A percentile compares a stretch with the other conserved stretches of the same genome.
Conservation (phyloP, 2,329 filamentous ascomycete species). For the Fusarium nelsonii region DNA sequence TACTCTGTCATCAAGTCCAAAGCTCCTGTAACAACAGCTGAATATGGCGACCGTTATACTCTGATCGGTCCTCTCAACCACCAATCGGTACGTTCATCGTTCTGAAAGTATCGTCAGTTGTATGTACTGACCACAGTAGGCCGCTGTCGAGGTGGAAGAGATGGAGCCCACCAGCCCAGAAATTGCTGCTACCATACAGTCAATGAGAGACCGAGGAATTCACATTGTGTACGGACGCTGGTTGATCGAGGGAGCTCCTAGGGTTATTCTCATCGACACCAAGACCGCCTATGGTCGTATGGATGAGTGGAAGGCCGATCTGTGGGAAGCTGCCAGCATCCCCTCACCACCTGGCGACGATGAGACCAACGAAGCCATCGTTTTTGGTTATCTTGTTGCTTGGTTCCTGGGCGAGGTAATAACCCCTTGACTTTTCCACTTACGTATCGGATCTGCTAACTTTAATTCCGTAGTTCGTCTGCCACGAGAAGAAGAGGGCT, state of each 20-base stretch:
- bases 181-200: conserved; percentile 83
- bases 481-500: conserved; percentile 89
- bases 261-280: conserved; percentile 94
- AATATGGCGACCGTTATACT: conserved; percentile 98
- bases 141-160: conserved; percentile 97
- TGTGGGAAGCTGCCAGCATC: conserved; percentile 94
- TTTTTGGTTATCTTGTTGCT: conserved; percentile 96
- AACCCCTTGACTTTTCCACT: conserved; percentile 40
- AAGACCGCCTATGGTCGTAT: conserved; percentile 91
- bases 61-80: conserved; percentile 95
- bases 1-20: conserved; percentile 99
- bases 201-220: conserved; percentile 93
- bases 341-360: conserved; percentile 92
- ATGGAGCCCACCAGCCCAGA: conserved; percentile 86
- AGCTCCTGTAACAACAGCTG: conserved; percentile 94
- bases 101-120: background rate
- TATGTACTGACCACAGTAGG: conserved; percentile 62
- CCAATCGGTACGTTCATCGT: conserved; percentile 74
- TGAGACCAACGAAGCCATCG: conserved; percentile 97
- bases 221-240: conserved; percentile 93
- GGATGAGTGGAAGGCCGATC: conserved; percentile 96
- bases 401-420: conserved; percentile 97
- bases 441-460: conserved; percentile 28
- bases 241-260: conserved; percentile 95
- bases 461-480: conserved; percentile 76